Conservation (phyloP, 768 basidiomycete species). For the Solioccasus polychromus region DNA sequence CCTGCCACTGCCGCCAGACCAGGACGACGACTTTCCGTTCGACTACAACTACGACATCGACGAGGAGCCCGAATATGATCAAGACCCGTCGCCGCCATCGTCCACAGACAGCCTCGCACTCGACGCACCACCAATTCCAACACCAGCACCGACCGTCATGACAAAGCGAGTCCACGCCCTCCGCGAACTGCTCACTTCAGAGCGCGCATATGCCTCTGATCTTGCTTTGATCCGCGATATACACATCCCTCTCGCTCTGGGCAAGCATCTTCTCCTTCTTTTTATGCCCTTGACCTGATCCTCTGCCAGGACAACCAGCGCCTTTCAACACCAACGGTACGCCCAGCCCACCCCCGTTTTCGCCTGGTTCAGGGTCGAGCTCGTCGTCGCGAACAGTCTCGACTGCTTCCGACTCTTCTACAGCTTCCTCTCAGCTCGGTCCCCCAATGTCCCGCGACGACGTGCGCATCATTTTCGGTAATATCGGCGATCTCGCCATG, state of each 20-base stretch:
- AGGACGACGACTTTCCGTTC: conserved; percentile 21
- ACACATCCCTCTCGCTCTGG: conserved; percentile 75
- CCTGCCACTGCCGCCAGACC: conserved; percentile 27
- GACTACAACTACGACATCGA: conserved; percentile 23
- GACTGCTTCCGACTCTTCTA: conserved; percentile 48
- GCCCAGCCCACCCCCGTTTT: conserved; percentile 25
- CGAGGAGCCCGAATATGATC: conserved; percentile 30
- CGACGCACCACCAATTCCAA: conserved; percentile 8
- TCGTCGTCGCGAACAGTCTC: conserved; percentile 40
- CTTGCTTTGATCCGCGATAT: conserved; percentile 74
- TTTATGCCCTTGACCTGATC: conserved; percentile 9
- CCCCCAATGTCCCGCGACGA: conserved; percentile 74
- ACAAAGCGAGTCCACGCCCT: conserved; percentile 78
- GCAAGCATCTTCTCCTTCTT: conserved; percentile 41
- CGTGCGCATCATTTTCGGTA: conserved; percentile 69
- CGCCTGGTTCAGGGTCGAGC: conserved; percentile 34
- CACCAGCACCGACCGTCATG: conserved; percentile 30
- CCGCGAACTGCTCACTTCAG: conserved; percentile 73
- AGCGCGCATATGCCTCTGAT: conserved; percentile 82
- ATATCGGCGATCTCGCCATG: conserved; percentile 69
- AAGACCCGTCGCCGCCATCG: conserved; percentile 21
- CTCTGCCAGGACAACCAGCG: conserved; percentile 37
- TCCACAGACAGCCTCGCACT: conserved; percentile 28
- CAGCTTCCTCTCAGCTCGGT: conserved; percentile 45
- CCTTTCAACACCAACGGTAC: conserved; percentile 33